phyloP scores from a whole-genome alignment of 1,284 basidiomycete genomes.

The Ceratobasidium sp. region DNA sequence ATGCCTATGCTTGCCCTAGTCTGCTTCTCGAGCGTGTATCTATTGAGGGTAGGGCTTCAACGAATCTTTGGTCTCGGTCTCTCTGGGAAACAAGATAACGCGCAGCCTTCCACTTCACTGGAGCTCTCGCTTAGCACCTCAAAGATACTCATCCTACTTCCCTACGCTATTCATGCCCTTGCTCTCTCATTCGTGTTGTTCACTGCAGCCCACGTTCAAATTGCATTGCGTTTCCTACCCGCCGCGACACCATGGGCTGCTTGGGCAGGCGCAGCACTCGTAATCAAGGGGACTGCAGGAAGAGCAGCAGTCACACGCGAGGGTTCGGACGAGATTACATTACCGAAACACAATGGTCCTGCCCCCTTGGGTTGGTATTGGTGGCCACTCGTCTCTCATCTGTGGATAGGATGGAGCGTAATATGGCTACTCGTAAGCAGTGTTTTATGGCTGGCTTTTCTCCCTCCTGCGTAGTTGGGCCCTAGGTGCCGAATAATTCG shows the following conservation, averaged over 20 bases:
- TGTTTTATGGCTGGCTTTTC: conserved; percentile 85
- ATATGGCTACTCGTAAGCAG: conserved; percentile 76
- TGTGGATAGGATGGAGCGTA: conserved; percentile 75
- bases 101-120: neutral
- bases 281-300: conserved; percentile 48
- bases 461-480: conserved; percentile 91
- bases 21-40: conserved; percentile 16
- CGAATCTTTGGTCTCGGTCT: neutral
- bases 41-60: neutral
- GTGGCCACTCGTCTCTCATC: neutral
- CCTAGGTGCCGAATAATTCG: no score
- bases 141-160: conserved; percentile 46
- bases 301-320: neutral
- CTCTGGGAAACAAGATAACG: neutral
- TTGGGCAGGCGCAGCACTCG: conserved; percentile 79
- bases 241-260: conserved; percentile 81
- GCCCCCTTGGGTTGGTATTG: conserved; percentile 21
- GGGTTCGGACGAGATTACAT: no score
- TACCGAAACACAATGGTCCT: no score
- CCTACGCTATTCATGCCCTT: conserved; percentile 74
- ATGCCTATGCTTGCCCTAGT: conserved; percentile 68
- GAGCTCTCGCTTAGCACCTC: neutral
- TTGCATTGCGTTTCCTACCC: conserved; percentile 75
- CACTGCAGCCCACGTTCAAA: conserved; percentile 88
- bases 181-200: conserved; percentile 68